Percentiles rank a stretch among this genome's conserved stretches.
Evolutionary conservation across 495 filamentous ascomycete species (phyloP).

Genomic region (Massariosphaeria phaeospora): DNA sequence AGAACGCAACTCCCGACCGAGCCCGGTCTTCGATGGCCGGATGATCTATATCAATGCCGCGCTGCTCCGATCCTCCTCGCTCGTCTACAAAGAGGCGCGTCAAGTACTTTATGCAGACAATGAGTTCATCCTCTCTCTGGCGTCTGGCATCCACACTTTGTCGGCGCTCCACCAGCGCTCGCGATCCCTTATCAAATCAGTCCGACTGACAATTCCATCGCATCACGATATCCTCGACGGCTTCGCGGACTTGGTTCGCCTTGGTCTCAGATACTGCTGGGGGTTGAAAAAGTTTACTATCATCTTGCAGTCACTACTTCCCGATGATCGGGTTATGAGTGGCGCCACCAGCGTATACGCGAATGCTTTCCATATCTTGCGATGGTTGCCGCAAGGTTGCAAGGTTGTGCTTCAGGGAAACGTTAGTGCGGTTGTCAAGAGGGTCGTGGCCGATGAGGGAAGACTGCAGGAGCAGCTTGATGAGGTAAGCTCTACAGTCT

Average conservation of each 20-base stretch:
- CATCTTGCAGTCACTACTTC: constrained; percentile 18
- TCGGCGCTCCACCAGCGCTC: constrained; percentile 33
- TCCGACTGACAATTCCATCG: constrained; percentile 32
- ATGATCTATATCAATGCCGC: constrained; percentile 3
- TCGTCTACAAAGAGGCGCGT: constrained; percentile 37
- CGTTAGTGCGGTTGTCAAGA: constrained; percentile 25
- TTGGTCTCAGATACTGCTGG: constrained; percentile 38
- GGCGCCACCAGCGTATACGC: constrained; percentile 30
- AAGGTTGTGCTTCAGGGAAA: constrained; percentile 32
- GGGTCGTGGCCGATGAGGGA: constrained; percentile 34
- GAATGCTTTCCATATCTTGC: constrained; percentile 37
- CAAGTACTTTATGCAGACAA: constrained; percentile 37
- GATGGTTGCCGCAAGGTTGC: constrained; percentile 36
- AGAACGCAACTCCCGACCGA: neutral
- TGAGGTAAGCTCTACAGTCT: constrained; percentile 32
- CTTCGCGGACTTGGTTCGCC: constrained; percentile 35
- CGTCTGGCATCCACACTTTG: constrained; percentile 26
- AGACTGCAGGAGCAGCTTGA: constrained; percentile 31
- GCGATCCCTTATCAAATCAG: constrained; percentile 34
- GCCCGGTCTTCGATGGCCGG: neutral
- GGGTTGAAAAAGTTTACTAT: constrained; percentile 36
- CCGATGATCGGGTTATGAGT: neutral
- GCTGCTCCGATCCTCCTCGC: constrained; percentile 28
- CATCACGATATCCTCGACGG: constrained; percentile 38
- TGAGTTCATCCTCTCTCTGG: constrained; percentile 32